Base-by-base conservation (phyloP, 352 stramenopile species). In the Saprolegnia diclina region DNA sequence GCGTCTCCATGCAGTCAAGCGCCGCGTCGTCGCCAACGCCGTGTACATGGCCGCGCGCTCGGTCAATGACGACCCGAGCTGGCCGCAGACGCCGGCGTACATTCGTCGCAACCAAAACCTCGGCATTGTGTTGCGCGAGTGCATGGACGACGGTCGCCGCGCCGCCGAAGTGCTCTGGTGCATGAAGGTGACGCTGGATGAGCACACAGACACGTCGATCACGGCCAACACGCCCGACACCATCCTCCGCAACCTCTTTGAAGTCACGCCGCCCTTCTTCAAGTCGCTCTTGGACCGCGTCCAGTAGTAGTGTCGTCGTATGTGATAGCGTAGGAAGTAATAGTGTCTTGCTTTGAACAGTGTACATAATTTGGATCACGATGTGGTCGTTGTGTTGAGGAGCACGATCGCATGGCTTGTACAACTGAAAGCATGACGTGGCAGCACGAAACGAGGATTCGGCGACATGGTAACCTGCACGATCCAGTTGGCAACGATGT, bases 181-280 rank as follows among this genome's bases (percentile, higher is more conserved):
- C 7, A 85, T 91, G 48, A 90, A 91, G 76, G 87, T 95, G 5
- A 59, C 84, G 38, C 80, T 94, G 24, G 82, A 91, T 65, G 87
- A 89, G 73, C 79, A 92, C 42, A 72, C 74, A 21, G 83, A 92
- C 74, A 80, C 80, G 35, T 77, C 78, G 53, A 90, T 89, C 74
- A 81, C 78, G 55, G 81, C 83, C 66, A 95, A 95, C 76, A 84
- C 89, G 42, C 82, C 85, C 37, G 87, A 95, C 64, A 90, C 92
- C 66, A 91, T 95, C 64, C 74, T 95, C 24, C 91, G 91, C 74
- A 95, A 95, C 76, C 66, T 95, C 21, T 95, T 95, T 48, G 87
- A 95, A 74, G 84, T 93, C 71, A 82, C 82, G 24, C 87, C 87
- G 0, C 83, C 92, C 24, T 92, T 86, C 56, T 86, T 95, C 48